phyloP scores from a whole-genome alignment of 225 moss, liverwort and hornwort species.

The Sphagnum tenellum region DNA sequence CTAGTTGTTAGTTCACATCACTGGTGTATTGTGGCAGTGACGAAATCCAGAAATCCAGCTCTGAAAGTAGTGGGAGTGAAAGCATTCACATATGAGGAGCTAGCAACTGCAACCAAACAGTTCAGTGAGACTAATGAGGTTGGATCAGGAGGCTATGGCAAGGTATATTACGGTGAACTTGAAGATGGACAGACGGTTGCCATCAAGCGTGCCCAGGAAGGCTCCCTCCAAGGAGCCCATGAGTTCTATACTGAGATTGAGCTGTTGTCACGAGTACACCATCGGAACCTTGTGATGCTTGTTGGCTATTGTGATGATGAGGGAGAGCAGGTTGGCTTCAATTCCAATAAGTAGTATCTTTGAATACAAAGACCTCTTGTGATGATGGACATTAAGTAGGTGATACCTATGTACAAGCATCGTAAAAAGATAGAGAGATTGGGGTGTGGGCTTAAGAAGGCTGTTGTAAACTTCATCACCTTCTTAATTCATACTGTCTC shows the following conservation, averaged over 20 bases:
- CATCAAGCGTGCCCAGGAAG: constrained; percentile 55
- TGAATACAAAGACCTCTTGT: too few relatives aligned
- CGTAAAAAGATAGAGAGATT: too few relatives aligned
- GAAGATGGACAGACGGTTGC: constrained; percentile 33
- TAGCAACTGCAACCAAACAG: constrained; percentile 34
- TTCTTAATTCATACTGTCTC: too few relatives aligned
- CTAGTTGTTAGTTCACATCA: background rate
- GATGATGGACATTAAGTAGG: too few relatives aligned
- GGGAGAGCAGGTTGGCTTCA: constrained; percentile 42
- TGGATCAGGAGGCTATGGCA: constrained; percentile 64
- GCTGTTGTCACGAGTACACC: constrained; percentile 64
- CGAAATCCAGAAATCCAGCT: constrained; percentile 10
- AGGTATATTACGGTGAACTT: constrained; percentile 41
- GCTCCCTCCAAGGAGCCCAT: constrained; percentile 41
- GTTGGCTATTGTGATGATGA: constrained; percentile 60
- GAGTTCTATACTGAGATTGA: constrained; percentile 75
- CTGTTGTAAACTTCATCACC: too few relatives aligned
- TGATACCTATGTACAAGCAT: too few relatives aligned
- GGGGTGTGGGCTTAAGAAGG: too few relatives aligned
- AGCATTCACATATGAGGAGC: constrained; percentile 39
- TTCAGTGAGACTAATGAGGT: constrained; percentile 32
- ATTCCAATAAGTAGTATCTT: too few relatives aligned
- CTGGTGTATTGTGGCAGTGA: constrained; percentile 22
- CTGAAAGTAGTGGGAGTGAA: constrained; percentile 52
- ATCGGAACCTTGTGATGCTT: constrained; percentile 54